These are phyloP conservation scores for Aspergillus phoenicis DNA, from an alignment of 2,329 filamentous ascomycete species.

Conservation along the genomic window DNA sequence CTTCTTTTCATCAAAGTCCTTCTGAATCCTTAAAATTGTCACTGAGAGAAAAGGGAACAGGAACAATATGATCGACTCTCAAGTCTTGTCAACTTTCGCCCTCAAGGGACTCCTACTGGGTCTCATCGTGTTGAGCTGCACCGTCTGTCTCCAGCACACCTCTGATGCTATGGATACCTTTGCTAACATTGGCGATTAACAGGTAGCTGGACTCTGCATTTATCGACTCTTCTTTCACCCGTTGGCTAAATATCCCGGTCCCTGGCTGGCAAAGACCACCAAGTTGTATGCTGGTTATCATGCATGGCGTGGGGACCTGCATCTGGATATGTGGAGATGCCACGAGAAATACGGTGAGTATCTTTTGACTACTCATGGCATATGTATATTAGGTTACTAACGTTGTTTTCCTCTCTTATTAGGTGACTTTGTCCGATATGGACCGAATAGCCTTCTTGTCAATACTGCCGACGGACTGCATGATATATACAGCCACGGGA, in stretches of 20 bases:
- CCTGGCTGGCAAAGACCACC: background rate
- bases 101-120: too few species aligned
- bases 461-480: constrained; percentile 20
- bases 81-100: too few species aligned
- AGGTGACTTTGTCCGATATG: constrained; percentile 27
- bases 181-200: too few species aligned
- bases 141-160: too few species aligned
- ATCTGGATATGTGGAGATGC: constrained; percentile 28
- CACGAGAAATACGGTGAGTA: constrained; percentile 36
- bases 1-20: too few species aligned
- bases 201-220: background rate
- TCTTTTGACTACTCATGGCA: background rate
- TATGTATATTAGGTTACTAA: background rate
- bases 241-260: background rate
- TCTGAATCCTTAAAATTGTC: too few species aligned
- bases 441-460: constrained; percentile 25
- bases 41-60: too few species aligned
- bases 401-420: background rate
- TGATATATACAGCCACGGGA: constrained; percentile 51
- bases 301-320: constrained; percentile 19
- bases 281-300: background rate
- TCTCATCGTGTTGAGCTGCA: too few species aligned
- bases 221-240: background rate
- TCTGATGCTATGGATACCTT: too few species aligned
- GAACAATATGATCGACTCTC: too few species aligned